Conservation (phyloP, 1,284 basidiomycete species). For the Trichosporon inkin region DNA sequence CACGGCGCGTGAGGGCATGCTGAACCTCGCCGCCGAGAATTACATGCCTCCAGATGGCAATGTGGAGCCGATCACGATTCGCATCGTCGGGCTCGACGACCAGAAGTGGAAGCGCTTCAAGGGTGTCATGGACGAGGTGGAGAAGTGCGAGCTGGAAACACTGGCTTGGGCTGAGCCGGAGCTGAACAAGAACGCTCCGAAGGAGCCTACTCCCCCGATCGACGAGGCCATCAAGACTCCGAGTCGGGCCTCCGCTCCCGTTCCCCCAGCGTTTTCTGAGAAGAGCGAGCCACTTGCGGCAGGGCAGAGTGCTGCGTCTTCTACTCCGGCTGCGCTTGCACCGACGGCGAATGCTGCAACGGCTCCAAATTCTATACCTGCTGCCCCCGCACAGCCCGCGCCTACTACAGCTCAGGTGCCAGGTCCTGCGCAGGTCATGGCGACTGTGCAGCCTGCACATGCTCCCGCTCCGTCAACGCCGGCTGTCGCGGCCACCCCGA, state of each 20-base stretch:
- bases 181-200: constrained; percentile 17
- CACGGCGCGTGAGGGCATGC: constrained; percentile 16
- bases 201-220: background rate
- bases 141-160: constrained; percentile 28
- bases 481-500: background rate
- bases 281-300: background rate
- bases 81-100: constrained; percentile 34
- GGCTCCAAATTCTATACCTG: no score
- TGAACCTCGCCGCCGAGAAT: constrained; percentile 38
- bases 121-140: constrained; percentile 29
- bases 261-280: no score
- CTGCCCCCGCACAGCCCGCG: no score
- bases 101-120: constrained; percentile 35
- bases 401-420: no score
- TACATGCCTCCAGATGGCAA: constrained; percentile 29
- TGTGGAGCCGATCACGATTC: constrained; percentile 37
- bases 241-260: background rate
- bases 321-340: background rate
- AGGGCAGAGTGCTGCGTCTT: background rate
- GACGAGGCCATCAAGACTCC: background rate
- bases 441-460: background rate
- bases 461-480: background rate
- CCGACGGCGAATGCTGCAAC: background rate
- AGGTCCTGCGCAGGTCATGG: background rate
- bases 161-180: constrained; percentile 30